A percentile compares a stretch with the other conserved stretches of the same genome.
Conservation (phyloP, 169 alveolate genomes). For the Sarcocystis neurona region DNA sequence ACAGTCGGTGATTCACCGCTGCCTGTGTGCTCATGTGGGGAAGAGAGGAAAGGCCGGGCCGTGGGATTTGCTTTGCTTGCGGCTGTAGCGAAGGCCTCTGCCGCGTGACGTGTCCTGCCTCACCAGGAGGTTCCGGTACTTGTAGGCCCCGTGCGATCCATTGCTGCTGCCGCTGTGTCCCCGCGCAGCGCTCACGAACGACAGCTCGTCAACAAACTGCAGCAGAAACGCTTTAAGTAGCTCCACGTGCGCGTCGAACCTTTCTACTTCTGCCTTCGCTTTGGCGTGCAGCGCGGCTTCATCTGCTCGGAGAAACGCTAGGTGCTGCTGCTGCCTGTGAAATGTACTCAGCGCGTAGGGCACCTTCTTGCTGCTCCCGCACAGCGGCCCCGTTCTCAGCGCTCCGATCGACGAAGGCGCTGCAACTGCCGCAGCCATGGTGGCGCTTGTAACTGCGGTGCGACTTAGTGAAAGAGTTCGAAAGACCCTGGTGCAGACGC, state of each 20-base stretch:
- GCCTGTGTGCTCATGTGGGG: background rate
- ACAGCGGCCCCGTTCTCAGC: slow-evolving; percentile 10
- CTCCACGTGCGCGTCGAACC: slow-evolving; percentile 24
- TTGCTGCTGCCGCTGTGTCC: background rate
- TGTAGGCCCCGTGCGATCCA: slow-evolving; percentile 33
- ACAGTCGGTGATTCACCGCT: background rate
- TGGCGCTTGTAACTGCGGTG: too few species aligned
- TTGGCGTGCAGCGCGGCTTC: slow-evolving; percentile 44
- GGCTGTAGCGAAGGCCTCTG: background rate
- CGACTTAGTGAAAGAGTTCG: too few species aligned
- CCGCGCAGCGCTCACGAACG: slow-evolving; percentile 23
- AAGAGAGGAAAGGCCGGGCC: background rate
- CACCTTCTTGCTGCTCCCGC: background rate
- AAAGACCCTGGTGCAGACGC: too few species aligned
- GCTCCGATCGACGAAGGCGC: too few species aligned
- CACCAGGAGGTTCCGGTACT: slow-evolving; percentile 41
- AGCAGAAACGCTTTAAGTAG: slow-evolving; percentile 27
- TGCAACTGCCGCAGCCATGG: too few species aligned
- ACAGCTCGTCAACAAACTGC: slow-evolving; percentile 46
- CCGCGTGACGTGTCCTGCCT: background rate
- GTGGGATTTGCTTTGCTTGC: background rate
- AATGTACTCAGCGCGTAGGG: background rate
- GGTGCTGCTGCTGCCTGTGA: slow-evolving; percentile 53
- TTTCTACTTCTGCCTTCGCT: background rate
- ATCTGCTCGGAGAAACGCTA: slow-evolving; percentile 30